Conservation (phyloP, 768 basidiomycete genomes). For the Tulasnella sp. region DNA sequence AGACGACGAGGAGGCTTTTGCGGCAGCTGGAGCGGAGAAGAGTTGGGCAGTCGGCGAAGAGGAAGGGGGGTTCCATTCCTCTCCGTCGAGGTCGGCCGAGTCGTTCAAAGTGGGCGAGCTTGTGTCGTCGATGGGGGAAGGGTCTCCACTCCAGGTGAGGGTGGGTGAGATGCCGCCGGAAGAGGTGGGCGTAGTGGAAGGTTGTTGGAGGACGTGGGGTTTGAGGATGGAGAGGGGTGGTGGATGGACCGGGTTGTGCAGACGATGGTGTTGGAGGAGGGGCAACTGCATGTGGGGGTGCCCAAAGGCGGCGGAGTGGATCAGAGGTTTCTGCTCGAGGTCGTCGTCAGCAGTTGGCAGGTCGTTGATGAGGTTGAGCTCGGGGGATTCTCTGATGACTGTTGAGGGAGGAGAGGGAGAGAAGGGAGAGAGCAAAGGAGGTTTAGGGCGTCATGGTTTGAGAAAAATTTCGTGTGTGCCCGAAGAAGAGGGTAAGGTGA, state of each 20-base stretch:
- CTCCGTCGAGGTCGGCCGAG: conserved; percentile 10
- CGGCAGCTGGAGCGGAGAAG: not conserved
- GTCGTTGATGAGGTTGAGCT: conserved; percentile 25
- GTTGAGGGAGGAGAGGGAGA: not conserved
- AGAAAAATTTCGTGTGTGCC: not conserved
- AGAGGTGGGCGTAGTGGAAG: conserved; percentile 12
- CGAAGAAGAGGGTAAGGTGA: not conserved
- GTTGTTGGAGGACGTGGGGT: conserved; percentile 20
- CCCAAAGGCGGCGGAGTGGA: conserved; percentile 18
- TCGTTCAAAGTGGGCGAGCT: conserved; percentile 20
- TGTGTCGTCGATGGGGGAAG: conserved; percentile 17
- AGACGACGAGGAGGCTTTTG: not conserved
- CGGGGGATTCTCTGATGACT: conserved; percentile 25
- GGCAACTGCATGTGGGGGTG: conserved; percentile 13
- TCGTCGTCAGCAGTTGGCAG: not conserved
- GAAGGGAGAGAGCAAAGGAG: not conserved
- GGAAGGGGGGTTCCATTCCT: conserved; percentile 12
- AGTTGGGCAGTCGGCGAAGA: conserved; percentile 4
- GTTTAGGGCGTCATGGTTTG: conserved; percentile 1
- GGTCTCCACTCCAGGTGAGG: conserved; percentile 25
- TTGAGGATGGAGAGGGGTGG: conserved; percentile 22
- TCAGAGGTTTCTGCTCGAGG: conserved; percentile 23
- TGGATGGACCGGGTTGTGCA: conserved; percentile 10
- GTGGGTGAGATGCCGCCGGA: conserved; percentile 26
- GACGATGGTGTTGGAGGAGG: conserved; percentile 16